These are phyloP conservation scores for Amanita pseudoporphyria DNA, from an alignment of 768 basidiomycete species.

Conservation along the genomic window DNA sequence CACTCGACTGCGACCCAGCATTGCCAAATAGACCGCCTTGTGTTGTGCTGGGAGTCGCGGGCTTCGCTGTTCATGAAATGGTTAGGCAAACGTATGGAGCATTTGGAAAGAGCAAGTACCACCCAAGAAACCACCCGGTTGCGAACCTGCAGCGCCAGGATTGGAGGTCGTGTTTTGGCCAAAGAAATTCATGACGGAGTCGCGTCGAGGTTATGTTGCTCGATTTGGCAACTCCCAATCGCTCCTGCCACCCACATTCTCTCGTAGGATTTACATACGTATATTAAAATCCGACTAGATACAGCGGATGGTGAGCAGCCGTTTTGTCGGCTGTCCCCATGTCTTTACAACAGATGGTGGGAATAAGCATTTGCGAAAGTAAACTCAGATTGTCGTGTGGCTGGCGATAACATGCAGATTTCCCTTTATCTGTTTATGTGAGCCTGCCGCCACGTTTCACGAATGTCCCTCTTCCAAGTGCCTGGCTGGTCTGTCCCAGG, in stretches of 20 bases:
- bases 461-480: slow-evolving; percentile 41
- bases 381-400: no score
- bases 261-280: no score
- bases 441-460: slow-evolving; percentile 28
- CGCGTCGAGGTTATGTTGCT: background rate
- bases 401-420: no score
- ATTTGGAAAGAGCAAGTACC: background rate
- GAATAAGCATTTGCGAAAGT: slow-evolving; percentile 11
- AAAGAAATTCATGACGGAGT: background rate
- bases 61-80: background rate
- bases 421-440: no score
- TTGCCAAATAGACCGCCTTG: background rate
- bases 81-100: background rate
- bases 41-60: background rate
- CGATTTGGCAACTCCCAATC: background rate
- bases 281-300: no score
- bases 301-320: no score
- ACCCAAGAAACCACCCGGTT: slow-evolving; percentile 15
- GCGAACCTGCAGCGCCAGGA: background rate
- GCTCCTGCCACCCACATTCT: no score
- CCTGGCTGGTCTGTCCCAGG: slow-evolving; percentile 57
- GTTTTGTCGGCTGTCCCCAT: no score
- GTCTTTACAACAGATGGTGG: no score
- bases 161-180: background rate
- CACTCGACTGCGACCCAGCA: background rate